Evolutionary conservation across 2,329 filamentous ascomycete species (phyloP), one percentile per base, ranked within the genome.

Genomic region (Coniella lustricola): DNA sequence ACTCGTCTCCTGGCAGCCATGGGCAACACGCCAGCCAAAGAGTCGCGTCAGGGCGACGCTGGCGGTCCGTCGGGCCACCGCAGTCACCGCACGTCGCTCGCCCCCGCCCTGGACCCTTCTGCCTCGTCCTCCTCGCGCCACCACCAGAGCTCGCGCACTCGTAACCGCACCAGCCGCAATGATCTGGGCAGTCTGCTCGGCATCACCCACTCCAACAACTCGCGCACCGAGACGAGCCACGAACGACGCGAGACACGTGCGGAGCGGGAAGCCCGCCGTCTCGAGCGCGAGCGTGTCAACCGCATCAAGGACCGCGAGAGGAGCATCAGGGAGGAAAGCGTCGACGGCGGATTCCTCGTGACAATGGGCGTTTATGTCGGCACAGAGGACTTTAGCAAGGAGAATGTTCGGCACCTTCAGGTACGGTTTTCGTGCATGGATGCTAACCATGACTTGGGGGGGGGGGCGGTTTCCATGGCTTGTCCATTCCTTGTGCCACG

Each of bases 311-410:
- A 98, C 64, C 81, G 93, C 41, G 90, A 95, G 65, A 79, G 86
- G 56, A 98, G 93, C 62, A 82, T 97, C 70, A 82, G 76, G 55
- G 90, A 96, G 59, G 93, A 98, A 63, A 82, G 90, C 64, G 86
- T 97, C 3, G 93, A 98, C 66, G 93, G 93, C 17, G 93, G 93
- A 18, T 98, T 84, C 68, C 71, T 98, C 41, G 93, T 98, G 29
- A 98, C 93, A 0, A 80, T 95, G 62, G 93, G 93, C 32, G 87
- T 90, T 43, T 98, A 98, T 62, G 91, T 88, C 18, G 90, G 91
- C 0, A 73, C 82, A 1, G 93, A 98, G 67, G 93, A 98, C 67
- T 98, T 91, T 64, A 95, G 81, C 72, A 97, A 97, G 66, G 71
- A 79, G 16, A 73, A 88, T 41, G 91, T 97, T 48, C 81, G 93